Evolutionary conservation across 192 early-diverging fungal species (phyloP), one percentile per base, ranked within the genome.

Genomic region (Chytriomyces hyalinus): DNA sequence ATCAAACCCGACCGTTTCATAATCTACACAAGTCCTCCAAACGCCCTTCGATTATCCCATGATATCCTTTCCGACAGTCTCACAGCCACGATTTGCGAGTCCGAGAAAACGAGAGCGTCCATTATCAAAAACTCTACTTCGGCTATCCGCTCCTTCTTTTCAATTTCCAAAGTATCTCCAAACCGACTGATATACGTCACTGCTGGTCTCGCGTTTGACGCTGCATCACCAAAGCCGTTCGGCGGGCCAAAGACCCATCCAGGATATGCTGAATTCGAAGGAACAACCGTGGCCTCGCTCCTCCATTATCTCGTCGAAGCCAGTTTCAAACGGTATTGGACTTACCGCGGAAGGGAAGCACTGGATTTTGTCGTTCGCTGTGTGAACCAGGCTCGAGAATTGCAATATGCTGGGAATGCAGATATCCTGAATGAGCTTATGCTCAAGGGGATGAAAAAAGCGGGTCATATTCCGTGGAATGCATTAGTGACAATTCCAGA

Each of bases 361-460:
- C n/a, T 69, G 10, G 26, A 69, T 26, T 36, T 49, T 17, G 15
- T 69, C 17, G 47, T 49, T 5, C 3, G 48, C 36, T 17, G 45
- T 20, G 67, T 69, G 15, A 69, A 69, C 47, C 36, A 47, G 10
- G 48, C 15, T 48, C 26, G 36, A 6, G 45, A 49, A 20, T 26
- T 44, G 15, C 67, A 69, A 17, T 15, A 13, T 17, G 67, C 15
- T 13, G 36, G 45, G 9, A 65, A 65, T 24, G 36, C n/a, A 13
- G n/a, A n/a, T 15, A 0, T n/a, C 15, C 15, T 49, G 26, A 47
- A 69, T 49, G 67, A 69, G 43, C 36, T 69, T n/a, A 5, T 69
- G 67, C 48, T 69, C 43, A 44, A 49, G 15, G 67, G 67, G n/a
- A 69, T 69, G 67, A 69, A 69, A 15, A n/a, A 44, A 17, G 47